Evolutionary conservation across 495 filamentous ascomycete species (phyloP).

Genomic region (Lasiosphaeris hirsuta): DNA sequence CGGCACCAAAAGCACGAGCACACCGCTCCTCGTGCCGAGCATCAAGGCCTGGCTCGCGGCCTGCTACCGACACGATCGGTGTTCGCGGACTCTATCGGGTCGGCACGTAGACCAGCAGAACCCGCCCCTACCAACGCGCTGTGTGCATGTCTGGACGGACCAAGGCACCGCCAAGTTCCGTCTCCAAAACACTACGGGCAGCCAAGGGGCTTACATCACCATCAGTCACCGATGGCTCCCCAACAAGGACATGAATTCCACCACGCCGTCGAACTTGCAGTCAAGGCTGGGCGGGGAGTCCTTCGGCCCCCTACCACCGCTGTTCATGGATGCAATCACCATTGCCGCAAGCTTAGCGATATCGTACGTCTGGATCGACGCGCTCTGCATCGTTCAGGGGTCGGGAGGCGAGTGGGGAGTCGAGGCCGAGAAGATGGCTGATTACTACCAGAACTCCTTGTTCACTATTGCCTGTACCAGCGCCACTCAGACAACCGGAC

Average conservation of each 20-base stretch:
- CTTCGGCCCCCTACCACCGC: neutral
- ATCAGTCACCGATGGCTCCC: slow-evolving; percentile 14
- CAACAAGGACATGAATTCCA: slow-evolving; percentile 5
- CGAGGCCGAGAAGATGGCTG: slow-evolving; percentile 11
- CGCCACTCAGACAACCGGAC: neutral
- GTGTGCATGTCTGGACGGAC: neutral
- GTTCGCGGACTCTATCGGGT: neutral
- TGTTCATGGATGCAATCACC: slow-evolving; percentile 7
- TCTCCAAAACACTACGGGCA: neutral
- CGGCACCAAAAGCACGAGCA: neutral
- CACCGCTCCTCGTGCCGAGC: neutral
- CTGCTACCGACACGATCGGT: neutral
- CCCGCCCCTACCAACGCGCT: neutral
- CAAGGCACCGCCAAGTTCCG: neutral
- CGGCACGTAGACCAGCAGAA: neutral
- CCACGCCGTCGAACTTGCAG: slow-evolving; percentile 3
- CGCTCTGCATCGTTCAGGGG: slow-evolving; percentile 12
- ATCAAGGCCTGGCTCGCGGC: neutral
- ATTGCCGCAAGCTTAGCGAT: slow-evolving; percentile 5
- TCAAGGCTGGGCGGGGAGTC: neutral
- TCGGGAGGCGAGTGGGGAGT: neutral
- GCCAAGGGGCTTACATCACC: slow-evolving; percentile 2
- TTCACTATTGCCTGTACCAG: slow-evolving; percentile 15
- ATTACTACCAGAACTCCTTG: slow-evolving; percentile 13
- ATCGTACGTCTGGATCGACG: slow-evolving; percentile 15